Percentiles rank a stretch among this genome's conserved stretches.
Conservation (phyloP, 192 early-diverging fungal species). For the Mortierella claussenii region DNA sequence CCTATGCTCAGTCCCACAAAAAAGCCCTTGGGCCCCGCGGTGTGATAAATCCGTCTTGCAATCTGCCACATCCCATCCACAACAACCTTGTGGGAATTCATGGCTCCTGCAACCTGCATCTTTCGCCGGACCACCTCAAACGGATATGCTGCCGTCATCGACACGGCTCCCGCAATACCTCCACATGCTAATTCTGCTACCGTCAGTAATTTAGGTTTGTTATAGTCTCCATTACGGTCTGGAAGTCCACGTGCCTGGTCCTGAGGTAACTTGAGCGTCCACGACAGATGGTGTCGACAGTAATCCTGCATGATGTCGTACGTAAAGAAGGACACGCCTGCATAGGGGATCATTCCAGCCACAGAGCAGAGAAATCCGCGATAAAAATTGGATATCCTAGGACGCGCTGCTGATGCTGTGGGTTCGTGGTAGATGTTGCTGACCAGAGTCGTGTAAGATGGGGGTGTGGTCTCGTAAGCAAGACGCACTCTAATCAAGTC, state of each 20-base stretch:
- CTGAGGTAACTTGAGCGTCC: slow-evolving; percentile 2
- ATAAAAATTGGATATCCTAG: slow-evolving; percentile 81
- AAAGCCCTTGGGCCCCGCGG: slow-evolving; percentile 83
- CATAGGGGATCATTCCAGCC: slow-evolving; percentile 95
- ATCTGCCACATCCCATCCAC: slow-evolving; percentile 64
- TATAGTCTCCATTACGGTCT: slow-evolving; percentile 54
- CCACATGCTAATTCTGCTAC: slow-evolving; percentile 87
- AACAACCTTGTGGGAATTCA: slow-evolving; percentile 57
- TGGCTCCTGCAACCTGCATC: slow-evolving; percentile 83
- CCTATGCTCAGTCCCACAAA: slow-evolving; percentile 98
- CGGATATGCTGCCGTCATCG: slow-evolving; percentile 91
- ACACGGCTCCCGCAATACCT: slow-evolving; percentile 83
- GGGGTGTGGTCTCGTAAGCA: slow-evolving; percentile 76
- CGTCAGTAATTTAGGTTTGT: slow-evolving; percentile 58
- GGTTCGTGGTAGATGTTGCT: slow-evolving; percentile 81
- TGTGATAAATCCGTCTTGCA: slow-evolving; percentile 68
- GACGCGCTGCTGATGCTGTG: slow-evolving; percentile 39
- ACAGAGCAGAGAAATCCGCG: slow-evolving; percentile 89
- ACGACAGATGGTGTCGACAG: slow-evolving; percentile 50
- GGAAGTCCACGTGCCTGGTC: slow-evolving; percentile 7
- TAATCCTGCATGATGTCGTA: slow-evolving; percentile 78
- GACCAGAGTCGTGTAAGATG: slow-evolving; percentile 32
- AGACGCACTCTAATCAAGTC: slow-evolving; percentile 92
- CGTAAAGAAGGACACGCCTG: slow-evolving; percentile 90
- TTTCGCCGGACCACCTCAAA: slow-evolving; percentile 90